These are phyloP conservation scores for Areca catechu DNA, from an alignment of 176 grass and related monocot genomes.

Conservation along the genomic window DNA sequence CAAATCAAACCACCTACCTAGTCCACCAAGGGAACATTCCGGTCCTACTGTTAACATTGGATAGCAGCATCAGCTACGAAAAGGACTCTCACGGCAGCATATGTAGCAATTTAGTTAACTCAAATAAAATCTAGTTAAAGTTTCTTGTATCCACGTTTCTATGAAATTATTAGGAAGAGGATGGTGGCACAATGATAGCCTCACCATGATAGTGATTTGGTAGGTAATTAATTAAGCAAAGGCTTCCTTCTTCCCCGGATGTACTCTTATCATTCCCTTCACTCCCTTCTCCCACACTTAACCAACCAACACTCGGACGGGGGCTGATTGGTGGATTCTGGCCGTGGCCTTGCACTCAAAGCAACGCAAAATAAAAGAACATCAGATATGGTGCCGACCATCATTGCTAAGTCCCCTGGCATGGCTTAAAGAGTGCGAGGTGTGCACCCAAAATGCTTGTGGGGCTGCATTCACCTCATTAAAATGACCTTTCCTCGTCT, in stretches of 20 bases:
- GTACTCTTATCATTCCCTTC: neutral
- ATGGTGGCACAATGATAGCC: constrained; percentile 1
- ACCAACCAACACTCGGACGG: constrained; percentile 23
- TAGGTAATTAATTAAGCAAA: constrained; percentile 7
- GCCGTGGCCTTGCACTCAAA: constrained; percentile 45
- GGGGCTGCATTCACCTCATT: constrained; percentile 14
- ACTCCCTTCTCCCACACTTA: constrained; percentile 30
- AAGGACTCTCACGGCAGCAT: no score
- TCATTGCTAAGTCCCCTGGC: constrained; percentile 16
- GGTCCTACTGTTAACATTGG: no score
- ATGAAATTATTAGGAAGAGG: no score
- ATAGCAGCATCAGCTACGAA: no score
- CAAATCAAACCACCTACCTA: no score
- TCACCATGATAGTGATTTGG: constrained; percentile 12
- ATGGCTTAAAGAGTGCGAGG: neutral
- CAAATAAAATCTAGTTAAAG: no score
- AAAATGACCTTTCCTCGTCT: neutral
- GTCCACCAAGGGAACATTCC: no score
- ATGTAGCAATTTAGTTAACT: no score
- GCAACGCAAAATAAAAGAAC: constrained; percentile 30
- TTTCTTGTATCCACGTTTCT: no score
- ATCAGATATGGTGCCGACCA: constrained; percentile 12
- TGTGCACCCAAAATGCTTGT: constrained; percentile 7
- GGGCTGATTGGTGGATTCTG: constrained; percentile 14
- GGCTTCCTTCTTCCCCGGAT: neutral